Base-by-base conservation (phyloP, 2,329 filamentous ascomycete genomes). In the Aschersonia sp. region DNA sequence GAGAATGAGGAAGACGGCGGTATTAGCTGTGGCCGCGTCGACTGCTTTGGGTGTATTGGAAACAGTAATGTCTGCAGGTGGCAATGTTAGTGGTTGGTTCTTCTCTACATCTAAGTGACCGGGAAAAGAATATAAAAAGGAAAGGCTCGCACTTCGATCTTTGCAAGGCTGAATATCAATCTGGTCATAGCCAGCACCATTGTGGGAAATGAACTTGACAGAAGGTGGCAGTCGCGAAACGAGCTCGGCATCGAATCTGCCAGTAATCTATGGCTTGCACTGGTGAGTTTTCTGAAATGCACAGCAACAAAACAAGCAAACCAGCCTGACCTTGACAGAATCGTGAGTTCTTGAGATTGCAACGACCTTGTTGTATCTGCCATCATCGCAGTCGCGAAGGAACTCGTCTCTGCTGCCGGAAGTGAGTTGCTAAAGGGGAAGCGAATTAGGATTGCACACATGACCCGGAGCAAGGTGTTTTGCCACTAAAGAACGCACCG, bases 21-120 rank as follows among this genome's bases (percentile, higher is more conserved):
- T 72, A 59, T 87, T 83, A 32, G 83, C 83, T 0, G 83, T 87
- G 5, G 82, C 76, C 58, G 84, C 77, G 57, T 84, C 76, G 12
- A 83, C 79, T 0, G 78, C 77, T 0, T 72, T 77, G 14, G 82
- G 83, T 1, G 79, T 76, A 57, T 86, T 84, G 45, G 81, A 83
- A 30, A 87, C 76, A 7, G 67, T 68, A 46, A 87, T 72, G 12
- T 52, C 50, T 53, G 22, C 9, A 6, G 8, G 22, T 22, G 35
- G 35, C 8, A 12, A 37, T 37, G 35, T 9, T 37, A 9, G 35
- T 37, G 8, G 8, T 4, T 37, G 22, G 22, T 22, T 22, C 22
- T 22, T 22, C 22, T 22, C 22, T 22, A 4, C 22, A 22, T 22
- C 22, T 22, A 22, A 22, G 22, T 22, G 22, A 22, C 22, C 22